Base-by-base conservation (phyloP, 805 yeast genomes). In the Saccharomyces mikatae region DNA sequence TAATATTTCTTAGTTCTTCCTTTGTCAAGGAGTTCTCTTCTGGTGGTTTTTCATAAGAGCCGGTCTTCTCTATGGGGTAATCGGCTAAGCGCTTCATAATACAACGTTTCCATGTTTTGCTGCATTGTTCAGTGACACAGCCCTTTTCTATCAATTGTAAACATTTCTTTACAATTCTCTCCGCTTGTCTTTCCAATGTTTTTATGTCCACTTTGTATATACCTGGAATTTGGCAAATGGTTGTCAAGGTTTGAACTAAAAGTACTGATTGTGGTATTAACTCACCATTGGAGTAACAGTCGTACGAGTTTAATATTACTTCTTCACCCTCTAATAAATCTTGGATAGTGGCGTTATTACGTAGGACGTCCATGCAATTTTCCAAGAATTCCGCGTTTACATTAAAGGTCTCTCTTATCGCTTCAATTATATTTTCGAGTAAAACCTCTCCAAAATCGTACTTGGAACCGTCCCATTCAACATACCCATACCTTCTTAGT, bases 401-500 rank as follows among this genome's bases (percentile, higher is more conserved):
- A 5, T 51, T 52, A 22, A 58, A 70, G 9, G 63, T 58, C 2
- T 63, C 51, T 8, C 58, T 56, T 50, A 80, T 75, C 8, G 73
- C 74, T 0, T 68, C 62, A 4, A 54, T 48, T 6, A 67, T 56
- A 17, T 67, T 63, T 0, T 64, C 59, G 27, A 84, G 59, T 1
- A 83, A 75, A 2, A 92, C 62, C 68, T 92, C 98, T 6, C 85
- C 96, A 62, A 87, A 86, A 67, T 92, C 98, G 65, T 75, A 81
- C 49, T 79, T 80, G 1, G 94, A 86, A 0, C 89, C 88, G 22
- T 75, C 76, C 57, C 72, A 68, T 70, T 91, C 97, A 27, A 89
- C 94, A 63, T 88, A 92, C 0, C 99, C 99, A 62, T 92, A 92
- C 54, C 96, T 79, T 63, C 99, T 79, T 53, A 94, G 74, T 31